phyloP scores from a whole-genome alignment of 495 filamentous ascomycete species.

The Penicillium alfredii region DNA sequence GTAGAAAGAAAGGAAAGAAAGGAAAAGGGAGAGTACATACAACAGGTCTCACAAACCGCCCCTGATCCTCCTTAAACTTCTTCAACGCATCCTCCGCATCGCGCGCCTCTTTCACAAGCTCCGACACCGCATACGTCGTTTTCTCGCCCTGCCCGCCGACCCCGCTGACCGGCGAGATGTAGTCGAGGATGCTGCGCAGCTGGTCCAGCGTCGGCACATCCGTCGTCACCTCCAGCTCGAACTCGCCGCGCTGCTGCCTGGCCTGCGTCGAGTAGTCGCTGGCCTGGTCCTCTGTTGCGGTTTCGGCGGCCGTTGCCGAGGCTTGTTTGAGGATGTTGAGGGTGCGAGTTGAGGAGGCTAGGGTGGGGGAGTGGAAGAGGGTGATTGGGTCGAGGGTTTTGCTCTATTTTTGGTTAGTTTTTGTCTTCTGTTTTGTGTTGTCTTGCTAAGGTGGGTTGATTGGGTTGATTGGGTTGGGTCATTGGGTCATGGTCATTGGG shows the following conservation, averaged over 20 bases:
- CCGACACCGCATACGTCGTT: conserved; percentile 30
- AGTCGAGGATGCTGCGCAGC: conserved; percentile 80
- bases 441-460: too few relatives aligned
- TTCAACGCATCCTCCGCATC: conserved; percentile 69
- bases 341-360: conserved; percentile 57
- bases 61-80: conserved; percentile 54
- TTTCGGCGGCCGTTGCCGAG: conserved; percentile 52
- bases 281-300: conserved; percentile 62
- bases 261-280: conserved; percentile 52
- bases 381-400: conserved; percentile 89
- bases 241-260: conserved; percentile 54
- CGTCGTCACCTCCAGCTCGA: conserved; percentile 83
- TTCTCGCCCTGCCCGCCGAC: conserved; percentile 18
- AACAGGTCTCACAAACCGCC: conserved; percentile 67
- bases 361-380: conserved; percentile 80
- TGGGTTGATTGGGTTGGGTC: not conserved
- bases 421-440: not conserved
- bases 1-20: conserved; percentile 4
- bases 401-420: conserved; percentile 41
- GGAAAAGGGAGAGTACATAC: conserved; percentile 40
- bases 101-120: conserved; percentile 64
- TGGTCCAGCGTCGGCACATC: conserved; percentile 76
- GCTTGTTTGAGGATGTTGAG: conserved; percentile 70
- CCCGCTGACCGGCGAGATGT: conserved; percentile 53
- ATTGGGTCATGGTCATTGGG: conserved; percentile 1